Base-by-base conservation (phyloP, 2,329 filamentous ascomycete genomes). In the Botrytis deweyae region DNA sequence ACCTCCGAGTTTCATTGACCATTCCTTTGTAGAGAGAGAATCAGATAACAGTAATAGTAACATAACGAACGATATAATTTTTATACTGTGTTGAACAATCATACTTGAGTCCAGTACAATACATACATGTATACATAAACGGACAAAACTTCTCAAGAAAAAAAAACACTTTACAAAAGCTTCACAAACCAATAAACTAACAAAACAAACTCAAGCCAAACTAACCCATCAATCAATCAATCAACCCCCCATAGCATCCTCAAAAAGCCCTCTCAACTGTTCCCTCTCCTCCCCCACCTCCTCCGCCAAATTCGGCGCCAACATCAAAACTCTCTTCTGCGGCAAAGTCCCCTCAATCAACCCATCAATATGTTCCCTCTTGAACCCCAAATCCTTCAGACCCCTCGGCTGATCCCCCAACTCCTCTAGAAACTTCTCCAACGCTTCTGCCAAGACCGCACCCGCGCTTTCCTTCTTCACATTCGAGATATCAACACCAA, bases 311-410 rank as follows among this genome's bases (percentile, higher is more conserved):
- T 89, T 94, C 0, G 96, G 97, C 44, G 96, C 96, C 76, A 99
- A 84, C 91, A 95, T 96, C 80, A 99, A 82, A 72, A 99, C 97
- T 77, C 96, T 87, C 73, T 90, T 90, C 85, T 99, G 96, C 8
- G 96, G 96, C 75, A 99, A 91, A 0, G 96, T 99, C 1, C 96
- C 97, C 83, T 98, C 95, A 1, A 99, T 94, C 76, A 99, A 84
- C 16, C 86, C 89, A 76, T 97, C 93, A 29, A 99, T 86, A 84
- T 98, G 89, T 58, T 89, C 88, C 25, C 83, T 84, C 71, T 87
- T 87, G 80, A 98, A 99, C 0, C 96, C 97, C 20, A 99, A 84
- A 55, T 88, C 90, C 84, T 92, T 94, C 77, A 99, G 83, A 0
- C 97, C 97, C 59, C 90, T 87, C 1, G 97, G 97, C 85, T 99